Percentiles rank a stretch among this genome's conserved stretches.
phyloP scores from a whole-genome alignment of 768 basidiomycete species.

The Boletus reticulatus region DNA sequence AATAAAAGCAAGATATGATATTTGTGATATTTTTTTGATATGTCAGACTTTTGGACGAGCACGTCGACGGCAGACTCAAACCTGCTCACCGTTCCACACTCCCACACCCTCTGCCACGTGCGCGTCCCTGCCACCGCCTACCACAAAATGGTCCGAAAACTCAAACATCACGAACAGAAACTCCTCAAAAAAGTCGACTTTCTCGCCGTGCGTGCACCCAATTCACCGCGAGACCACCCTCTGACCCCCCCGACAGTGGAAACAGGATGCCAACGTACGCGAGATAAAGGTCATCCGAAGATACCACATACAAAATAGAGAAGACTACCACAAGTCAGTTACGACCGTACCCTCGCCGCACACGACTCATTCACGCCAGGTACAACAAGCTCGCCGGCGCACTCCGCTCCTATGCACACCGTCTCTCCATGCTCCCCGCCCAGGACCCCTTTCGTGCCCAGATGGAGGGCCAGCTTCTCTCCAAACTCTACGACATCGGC shows the following conservation, averaged over 20 bases:
- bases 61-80: slow-evolving; percentile 31
- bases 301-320: slow-evolving; percentile 93
- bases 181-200: slow-evolving; percentile 97
- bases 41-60: slow-evolving; percentile 26
- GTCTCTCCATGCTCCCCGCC: slow-evolving; percentile 80
- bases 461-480: slow-evolving; percentile 84
- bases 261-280: slow-evolving; percentile 85
- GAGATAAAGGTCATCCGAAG: slow-evolving; percentile 94
- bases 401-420: slow-evolving; percentile 81
- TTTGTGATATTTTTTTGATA: slow-evolving; percentile 27
- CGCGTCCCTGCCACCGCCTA: slow-evolving; percentile 6
- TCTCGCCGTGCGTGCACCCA: slow-evolving; percentile 60
- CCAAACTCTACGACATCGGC: slow-evolving; percentile 97
- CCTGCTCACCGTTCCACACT: slow-evolving; percentile 17
- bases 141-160: slow-evolving; percentile 70
- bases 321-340: slow-evolving; percentile 86
- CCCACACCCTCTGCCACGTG: slow-evolving; percentile 34
- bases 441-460: slow-evolving; percentile 84
- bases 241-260: slow-evolving; percentile 64
- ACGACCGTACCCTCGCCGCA: not conserved
- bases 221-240: not conserved
- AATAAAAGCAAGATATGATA: slow-evolving; percentile 30
- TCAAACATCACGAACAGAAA: slow-evolving; percentile 96
- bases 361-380: slow-evolving; percentile 33
- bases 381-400: slow-evolving; percentile 96